phyloP scores from a whole-genome alignment of 2,329 filamentous ascomycete genomes.

The Aspergillus hortae region DNA sequence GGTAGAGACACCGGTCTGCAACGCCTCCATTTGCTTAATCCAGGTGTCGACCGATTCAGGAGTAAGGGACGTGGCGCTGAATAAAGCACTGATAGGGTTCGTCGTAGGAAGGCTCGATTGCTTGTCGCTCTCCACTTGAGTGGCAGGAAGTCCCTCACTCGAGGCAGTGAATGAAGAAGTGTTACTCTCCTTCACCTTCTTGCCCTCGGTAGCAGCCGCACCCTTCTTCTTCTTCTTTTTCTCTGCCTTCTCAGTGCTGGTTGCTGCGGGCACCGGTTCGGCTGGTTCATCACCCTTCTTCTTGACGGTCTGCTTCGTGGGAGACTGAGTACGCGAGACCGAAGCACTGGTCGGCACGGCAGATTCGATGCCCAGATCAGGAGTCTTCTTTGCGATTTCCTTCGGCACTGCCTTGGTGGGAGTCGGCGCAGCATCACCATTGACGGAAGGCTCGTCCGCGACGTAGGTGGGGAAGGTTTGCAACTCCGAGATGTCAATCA shows the following conservation, averaged over 20 bases:
- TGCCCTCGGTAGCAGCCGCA: conserved; percentile 31
- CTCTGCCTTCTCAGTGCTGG: conserved; percentile 56
- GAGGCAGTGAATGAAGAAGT: conserved; percentile 15
- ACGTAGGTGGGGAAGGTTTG: conserved; percentile 44
- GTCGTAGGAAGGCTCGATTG: conserved; percentile 1
- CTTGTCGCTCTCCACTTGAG: conserved; percentile 8
- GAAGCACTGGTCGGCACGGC: conserved; percentile 15
- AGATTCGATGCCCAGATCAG: conserved; percentile 28
- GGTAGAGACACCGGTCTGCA: conserved; percentile 46
- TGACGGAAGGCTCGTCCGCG: conserved; percentile 42
- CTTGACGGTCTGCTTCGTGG: conserved; percentile 37
- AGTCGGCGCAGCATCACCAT: conserved; percentile 38
- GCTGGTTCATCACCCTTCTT: conserved; percentile 40
- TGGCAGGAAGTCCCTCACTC: conserved; percentile 9
- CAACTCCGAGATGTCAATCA: conserved; percentile 72
- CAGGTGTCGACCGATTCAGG: conserved; percentile 55
- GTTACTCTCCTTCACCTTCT: conserved; percentile 43
- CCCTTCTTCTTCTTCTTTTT: conserved; percentile 68
- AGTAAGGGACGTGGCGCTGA: too few relatives aligned
- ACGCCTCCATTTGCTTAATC: conserved; percentile 58
- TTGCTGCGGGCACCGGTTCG: conserved; percentile 21
- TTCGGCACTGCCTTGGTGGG: conserved; percentile 37
- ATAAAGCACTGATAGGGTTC: conserved; percentile 4
- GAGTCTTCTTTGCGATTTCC: conserved; percentile 39
- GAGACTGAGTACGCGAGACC: conserved; percentile 30